phyloP scores from a whole-genome alignment of 805 yeast genomes.

The Metschnikowia shivogae region DNA sequence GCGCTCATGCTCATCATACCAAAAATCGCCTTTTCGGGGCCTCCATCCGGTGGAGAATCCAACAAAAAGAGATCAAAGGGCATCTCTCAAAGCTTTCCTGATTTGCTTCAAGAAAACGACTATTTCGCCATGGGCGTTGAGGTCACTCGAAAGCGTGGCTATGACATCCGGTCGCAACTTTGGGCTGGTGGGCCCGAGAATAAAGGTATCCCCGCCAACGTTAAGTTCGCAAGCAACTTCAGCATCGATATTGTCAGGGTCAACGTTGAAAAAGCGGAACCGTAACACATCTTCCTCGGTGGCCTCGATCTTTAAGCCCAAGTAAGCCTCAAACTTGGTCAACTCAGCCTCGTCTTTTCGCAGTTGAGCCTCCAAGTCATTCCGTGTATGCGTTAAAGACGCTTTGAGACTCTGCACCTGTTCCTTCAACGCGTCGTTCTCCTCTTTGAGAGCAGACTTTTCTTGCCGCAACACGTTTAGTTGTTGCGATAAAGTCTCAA shows the following conservation, averaged over 20 bases:
- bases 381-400: constrained; percentile 29
- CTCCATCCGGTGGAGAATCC: neutral
- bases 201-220: constrained; percentile 33
- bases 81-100: constrained; percentile 9
- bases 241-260: constrained; percentile 37
- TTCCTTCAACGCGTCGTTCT: constrained; percentile 17
- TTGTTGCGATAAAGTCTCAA: constrained; percentile 9
- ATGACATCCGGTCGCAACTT: constrained; percentile 9
- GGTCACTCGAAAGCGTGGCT: constrained; percentile 6
- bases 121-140: constrained; percentile 15
- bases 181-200: constrained; percentile 13
- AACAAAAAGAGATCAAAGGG: neutral
- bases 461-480: neutral
- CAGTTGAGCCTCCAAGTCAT: constrained; percentile 40
- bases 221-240: constrained; percentile 45
- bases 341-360: constrained; percentile 50
- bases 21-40: too few species aligned
- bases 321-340: constrained; percentile 45
- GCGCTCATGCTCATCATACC: too few species aligned
- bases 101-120: constrained; percentile 14
- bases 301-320: constrained; percentile 55
- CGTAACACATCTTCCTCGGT: constrained; percentile 42
- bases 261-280: constrained; percentile 48
- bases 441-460: neutral
- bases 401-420: constrained; percentile 33